Percentiles rank a stretch among this genome's conserved stretches.
Evolutionary conservation across 164 flowering plant species (phyloP).

Genomic region (Stephania cephalantha): DNA sequence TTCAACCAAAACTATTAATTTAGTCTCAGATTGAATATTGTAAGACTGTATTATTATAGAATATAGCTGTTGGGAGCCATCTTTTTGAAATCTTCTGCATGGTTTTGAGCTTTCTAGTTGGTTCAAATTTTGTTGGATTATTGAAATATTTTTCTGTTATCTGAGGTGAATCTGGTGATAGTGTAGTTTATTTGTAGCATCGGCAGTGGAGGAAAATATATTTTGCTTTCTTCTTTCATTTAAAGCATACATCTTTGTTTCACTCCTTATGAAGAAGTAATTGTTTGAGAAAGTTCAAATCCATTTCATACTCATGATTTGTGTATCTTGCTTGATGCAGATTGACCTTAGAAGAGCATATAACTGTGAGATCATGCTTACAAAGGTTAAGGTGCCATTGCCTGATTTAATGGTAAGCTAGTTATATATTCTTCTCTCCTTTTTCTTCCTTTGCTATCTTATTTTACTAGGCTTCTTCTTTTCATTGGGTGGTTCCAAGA

Average conservation of each 20-base stretch:
- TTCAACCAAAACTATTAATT: no score
- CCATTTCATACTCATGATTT: neutral
- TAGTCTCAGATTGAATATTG: no score
- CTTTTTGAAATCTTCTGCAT: no score
- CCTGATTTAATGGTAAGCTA: constrained; percentile 82
- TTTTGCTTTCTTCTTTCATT: neutral
- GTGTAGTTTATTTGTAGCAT: neutral
- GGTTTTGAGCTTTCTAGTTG: neutral
- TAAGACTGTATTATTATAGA: no score
- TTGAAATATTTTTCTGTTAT: neutral
- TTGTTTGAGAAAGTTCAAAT: neutral
- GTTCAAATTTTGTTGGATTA: neutral
- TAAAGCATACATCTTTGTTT: neutral
- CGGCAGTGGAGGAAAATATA: neutral
- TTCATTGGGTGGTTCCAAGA: neutral
- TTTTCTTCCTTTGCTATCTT: neutral
- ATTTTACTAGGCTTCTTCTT: neutral
- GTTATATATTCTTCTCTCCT: neutral
- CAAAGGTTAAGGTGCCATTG: constrained; percentile 91
- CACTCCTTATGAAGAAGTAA: neutral
- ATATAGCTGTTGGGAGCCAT: no score
- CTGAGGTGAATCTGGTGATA: neutral
- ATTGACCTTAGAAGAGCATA: constrained; percentile 82
- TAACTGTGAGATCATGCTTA: constrained; percentile 97
- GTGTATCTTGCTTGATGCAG: constrained; percentile 41